These are phyloP conservation scores for Leccinum variabile DNA, from an alignment of 1,284 basidiomycete species.

Conservation along the genomic window DNA sequence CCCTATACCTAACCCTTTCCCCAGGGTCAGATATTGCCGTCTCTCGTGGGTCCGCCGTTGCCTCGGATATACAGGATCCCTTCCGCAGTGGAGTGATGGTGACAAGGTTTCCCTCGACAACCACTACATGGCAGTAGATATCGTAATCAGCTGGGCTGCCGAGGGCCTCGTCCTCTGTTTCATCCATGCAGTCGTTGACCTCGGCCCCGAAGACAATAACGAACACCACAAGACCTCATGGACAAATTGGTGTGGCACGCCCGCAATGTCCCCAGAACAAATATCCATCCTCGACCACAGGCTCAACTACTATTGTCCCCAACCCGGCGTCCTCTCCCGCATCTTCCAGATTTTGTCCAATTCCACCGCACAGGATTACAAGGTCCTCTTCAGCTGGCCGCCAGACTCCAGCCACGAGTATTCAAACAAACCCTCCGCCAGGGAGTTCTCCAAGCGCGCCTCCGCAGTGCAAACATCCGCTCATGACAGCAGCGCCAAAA, in stretches of 20 bases:
- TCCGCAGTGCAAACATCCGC: slow-evolving; percentile 71
- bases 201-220: slow-evolving; percentile 82
- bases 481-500: slow-evolving; percentile 72
- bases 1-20: slow-evolving; percentile 24
- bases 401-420: slow-evolving; percentile 56
- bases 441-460: slow-evolving; percentile 82
- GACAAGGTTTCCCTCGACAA: slow-evolving; percentile 72
- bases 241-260: slow-evolving; percentile 95
- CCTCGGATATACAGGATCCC: slow-evolving; percentile 60
- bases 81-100: slow-evolving; percentile 57
- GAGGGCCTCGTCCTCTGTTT: slow-evolving; percentile 92
- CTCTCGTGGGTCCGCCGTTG: slow-evolving; percentile 66
- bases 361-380: slow-evolving; percentile 47
- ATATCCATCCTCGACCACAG: slow-evolving; percentile 58
- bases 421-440: slow-evolving; percentile 61
- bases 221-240: slow-evolving; percentile 74
- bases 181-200: slow-evolving; percentile 85
- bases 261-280: slow-evolving; percentile 54
- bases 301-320: slow-evolving; percentile 54
- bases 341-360: slow-evolving; percentile 83
- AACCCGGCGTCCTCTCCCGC: slow-evolving; percentile 50
- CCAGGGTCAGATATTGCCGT: slow-evolving; percentile 74
- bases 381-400: slow-evolving; percentile 85
- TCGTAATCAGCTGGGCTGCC: slow-evolving; percentile 94
- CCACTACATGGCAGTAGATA: slow-evolving; percentile 86